phyloP scores from a whole-genome alignment of 2,329 filamentous ascomycete genomes.

The Paracoccidioides brasiliensis region DNA sequence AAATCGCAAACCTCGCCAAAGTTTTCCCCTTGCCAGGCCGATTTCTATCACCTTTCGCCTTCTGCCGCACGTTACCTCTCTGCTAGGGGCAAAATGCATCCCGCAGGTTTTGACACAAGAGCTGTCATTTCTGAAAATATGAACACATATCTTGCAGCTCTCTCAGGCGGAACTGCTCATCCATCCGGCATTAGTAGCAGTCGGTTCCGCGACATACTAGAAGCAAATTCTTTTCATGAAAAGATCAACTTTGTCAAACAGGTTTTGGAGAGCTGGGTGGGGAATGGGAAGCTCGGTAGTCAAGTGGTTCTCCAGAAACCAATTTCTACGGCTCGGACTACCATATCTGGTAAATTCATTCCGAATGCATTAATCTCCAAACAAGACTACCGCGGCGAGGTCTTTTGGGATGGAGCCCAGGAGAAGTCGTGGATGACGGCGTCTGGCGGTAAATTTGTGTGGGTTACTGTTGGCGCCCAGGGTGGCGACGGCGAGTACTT shows the following conservation, averaged over 20 bases:
- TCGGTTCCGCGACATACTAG: conserved; percentile 29
- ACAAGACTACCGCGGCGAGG: conserved; percentile 6
- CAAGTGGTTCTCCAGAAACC: conserved; percentile 9
- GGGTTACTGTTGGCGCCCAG: conserved; percentile 38
- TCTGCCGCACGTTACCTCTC: conserved; percentile 32
- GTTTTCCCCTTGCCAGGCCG: conserved; percentile 26
- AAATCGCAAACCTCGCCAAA: conserved; percentile 3
- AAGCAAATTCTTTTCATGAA: conserved; percentile 32
- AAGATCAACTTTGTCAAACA: conserved; percentile 31
- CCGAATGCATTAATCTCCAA: not conserved
- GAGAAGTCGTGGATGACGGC: conserved; percentile 28
- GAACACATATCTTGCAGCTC: conserved; percentile 28
- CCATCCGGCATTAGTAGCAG: conserved; percentile 23
- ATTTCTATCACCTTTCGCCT: conserved; percentile 38
- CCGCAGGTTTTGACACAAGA: conserved; percentile 31
- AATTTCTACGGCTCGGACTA: not conserved
- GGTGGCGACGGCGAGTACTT: conserved; percentile 34
- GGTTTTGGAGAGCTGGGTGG: conserved; percentile 30
- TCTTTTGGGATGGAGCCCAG: conserved; percentile 32
- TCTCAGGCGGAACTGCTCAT: conserved; percentile 20
- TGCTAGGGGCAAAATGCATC: conserved; percentile 30
- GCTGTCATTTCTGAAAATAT: conserved; percentile 30
- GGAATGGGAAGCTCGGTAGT: conserved; percentile 26
- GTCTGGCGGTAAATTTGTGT: conserved; percentile 37
- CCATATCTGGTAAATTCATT: not conserved